phyloP scores from a whole-genome alignment of 225 moss, liverwort and hornwort species.

The Lunularia cruciata region DNA sequence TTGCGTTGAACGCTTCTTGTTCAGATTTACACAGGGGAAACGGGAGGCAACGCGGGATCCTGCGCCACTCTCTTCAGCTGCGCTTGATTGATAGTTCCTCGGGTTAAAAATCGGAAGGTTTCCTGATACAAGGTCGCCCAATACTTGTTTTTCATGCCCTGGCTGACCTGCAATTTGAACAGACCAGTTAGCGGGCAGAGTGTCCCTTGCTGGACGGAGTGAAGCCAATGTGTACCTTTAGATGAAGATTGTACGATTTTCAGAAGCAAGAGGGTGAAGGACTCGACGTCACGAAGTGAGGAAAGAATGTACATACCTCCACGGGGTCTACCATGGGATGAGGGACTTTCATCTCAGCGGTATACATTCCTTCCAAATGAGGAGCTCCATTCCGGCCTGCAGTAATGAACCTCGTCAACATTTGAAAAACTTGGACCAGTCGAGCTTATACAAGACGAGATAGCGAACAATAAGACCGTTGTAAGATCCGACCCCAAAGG shows the following conservation, averaged over 20 bases:
- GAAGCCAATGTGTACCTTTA: neutral
- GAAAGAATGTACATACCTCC: slow-evolving; percentile 45
- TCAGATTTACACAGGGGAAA: slow-evolving; percentile 22
- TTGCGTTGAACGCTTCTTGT: neutral
- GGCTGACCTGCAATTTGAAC: slow-evolving; percentile 40
- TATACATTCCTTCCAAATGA: slow-evolving; percentile 53
- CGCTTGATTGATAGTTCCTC: slow-evolving; percentile 43
- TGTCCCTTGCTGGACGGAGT: neutral
- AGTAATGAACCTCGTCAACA: neutral
- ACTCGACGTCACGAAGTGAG: neutral
- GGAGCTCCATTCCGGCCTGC: slow-evolving; percentile 46
- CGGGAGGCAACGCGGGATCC: slow-evolving; percentile 56
- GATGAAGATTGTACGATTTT: neutral
- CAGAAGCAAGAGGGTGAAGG: too few species aligned
- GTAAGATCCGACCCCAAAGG: too few species aligned
- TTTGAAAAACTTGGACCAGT: too few species aligned
- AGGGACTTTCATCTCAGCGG: slow-evolving; percentile 45
- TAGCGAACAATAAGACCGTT: too few species aligned
- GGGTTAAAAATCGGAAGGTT: slow-evolving; percentile 58
- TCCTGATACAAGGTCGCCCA: slow-evolving; percentile 77
- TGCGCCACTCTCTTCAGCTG: slow-evolving; percentile 47
- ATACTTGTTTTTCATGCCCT: slow-evolving; percentile 51
- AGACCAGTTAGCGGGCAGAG: neutral
- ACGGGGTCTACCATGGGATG: slow-evolving; percentile 70
- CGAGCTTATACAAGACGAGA: too few species aligned